These are phyloP conservation scores for Lentinula novae-zelandiae DNA, from an alignment of 1,284 basidiomycete genomes.

Conservation along the genomic window DNA sequence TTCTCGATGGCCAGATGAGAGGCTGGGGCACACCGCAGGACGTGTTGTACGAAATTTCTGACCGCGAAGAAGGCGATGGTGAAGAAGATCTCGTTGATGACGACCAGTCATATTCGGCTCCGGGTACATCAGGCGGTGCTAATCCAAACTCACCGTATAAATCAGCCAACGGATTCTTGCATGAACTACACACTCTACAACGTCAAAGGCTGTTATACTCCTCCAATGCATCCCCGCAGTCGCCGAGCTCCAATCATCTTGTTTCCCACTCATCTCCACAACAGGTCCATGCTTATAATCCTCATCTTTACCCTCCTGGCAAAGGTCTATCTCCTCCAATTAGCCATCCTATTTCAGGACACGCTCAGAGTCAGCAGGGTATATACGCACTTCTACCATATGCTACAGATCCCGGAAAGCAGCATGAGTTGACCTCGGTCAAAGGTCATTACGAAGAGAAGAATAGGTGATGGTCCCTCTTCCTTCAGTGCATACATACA, in stretches of 20 bases:
- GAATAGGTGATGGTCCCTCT: conserved; percentile 45
- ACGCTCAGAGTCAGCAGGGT: neutral
- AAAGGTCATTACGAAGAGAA: conserved; percentile 58
- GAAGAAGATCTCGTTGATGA: conserved; percentile 22
- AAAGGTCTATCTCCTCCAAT: neutral
- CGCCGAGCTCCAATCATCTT: neutral
- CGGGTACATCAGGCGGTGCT: conserved; percentile 9
- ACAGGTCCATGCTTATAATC: neutral
- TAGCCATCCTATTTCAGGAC: neutral
- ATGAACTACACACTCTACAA: conserved; percentile 64
- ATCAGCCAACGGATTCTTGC: conserved; percentile 55
- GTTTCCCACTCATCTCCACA: neutral
- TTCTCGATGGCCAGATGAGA: conserved; percentile 39
- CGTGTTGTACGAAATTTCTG: conserved; percentile 2
- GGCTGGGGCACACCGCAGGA: conserved; percentile 31
- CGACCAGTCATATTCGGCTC: neutral
- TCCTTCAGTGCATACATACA: neutral
- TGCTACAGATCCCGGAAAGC: neutral
- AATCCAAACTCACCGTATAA: conserved; percentile 39
- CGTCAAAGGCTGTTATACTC: conserved; percentile 52
- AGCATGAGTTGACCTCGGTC: conserved; percentile 39
- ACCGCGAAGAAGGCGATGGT: conserved; percentile 34
- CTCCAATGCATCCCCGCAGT: conserved; percentile 19
- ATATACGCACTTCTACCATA: neutral
- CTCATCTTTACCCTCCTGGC: neutral